phyloP scores from a whole-genome alignment of 2,329 filamentous ascomycete species.

The Penicillium digitatum region DNA sequence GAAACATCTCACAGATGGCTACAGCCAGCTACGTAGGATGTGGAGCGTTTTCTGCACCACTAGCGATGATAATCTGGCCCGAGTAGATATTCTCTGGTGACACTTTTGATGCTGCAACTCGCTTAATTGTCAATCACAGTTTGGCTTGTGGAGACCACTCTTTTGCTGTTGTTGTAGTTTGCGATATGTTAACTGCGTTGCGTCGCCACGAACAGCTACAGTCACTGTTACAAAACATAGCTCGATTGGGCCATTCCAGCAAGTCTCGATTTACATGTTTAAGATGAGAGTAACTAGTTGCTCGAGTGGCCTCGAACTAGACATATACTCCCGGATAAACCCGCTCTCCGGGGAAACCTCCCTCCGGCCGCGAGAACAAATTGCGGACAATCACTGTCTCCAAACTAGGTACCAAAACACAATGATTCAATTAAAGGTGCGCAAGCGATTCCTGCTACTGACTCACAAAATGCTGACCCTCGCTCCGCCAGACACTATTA shows the following conservation, averaged over 20 bases:
- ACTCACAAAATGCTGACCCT: neutral
- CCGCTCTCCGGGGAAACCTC: slow-evolving; percentile 19
- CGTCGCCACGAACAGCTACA: too few species aligned
- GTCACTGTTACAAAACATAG: too few species aligned
- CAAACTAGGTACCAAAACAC: slow-evolving; percentile 44
- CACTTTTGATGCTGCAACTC: neutral
- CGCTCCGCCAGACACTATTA: slow-evolving; percentile 70
- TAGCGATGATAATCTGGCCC: neutral
- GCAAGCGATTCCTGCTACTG: neutral
- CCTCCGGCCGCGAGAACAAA: slow-evolving; percentile 20
- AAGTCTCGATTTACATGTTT: too few species aligned
- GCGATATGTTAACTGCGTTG: too few species aligned
- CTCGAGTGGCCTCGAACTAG: too few species aligned
- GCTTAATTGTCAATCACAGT: neutral
- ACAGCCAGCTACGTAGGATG: neutral
- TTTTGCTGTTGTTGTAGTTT: too few species aligned
- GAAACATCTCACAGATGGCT: neutral
- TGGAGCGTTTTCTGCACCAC: neutral
- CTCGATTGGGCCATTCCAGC: too few species aligned
- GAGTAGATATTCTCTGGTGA: neutral
- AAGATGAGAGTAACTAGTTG: too few species aligned
- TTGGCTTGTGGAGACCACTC: too few species aligned
- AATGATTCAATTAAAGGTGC: slow-evolving; percentile 88
- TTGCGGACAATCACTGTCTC: slow-evolving; percentile 17
- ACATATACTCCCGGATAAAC: slow-evolving; percentile 14